phyloP scores from a whole-genome alignment of 1,284 basidiomycete species.

The Trichosporon sp. region DNA sequence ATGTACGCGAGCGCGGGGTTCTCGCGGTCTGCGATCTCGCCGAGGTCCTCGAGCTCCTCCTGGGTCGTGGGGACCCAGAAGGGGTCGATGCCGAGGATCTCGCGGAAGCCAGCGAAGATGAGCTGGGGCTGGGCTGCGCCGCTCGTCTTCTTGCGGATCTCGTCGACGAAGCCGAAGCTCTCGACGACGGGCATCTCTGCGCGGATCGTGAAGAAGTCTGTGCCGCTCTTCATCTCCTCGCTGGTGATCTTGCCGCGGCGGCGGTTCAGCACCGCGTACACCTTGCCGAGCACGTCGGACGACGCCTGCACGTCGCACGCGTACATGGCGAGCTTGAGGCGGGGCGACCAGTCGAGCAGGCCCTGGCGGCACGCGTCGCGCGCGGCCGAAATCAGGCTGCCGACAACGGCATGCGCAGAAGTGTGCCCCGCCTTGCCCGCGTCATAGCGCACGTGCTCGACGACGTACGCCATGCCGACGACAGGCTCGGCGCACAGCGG shows the following conservation, averaged over 20 bases:
- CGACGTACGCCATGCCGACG: constrained; percentile 85
- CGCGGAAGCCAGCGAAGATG: constrained; percentile 82
- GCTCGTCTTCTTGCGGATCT: constrained; percentile 92
- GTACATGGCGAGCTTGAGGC: constrained; percentile 97
- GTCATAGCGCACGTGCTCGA: constrained; percentile 62
- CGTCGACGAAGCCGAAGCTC: constrained; percentile 95
- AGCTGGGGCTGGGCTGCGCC: constrained; percentile 95
- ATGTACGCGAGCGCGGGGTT: constrained; percentile 95
- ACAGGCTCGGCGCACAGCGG: constrained; percentile 94
- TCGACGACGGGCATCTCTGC: constrained; percentile 93
- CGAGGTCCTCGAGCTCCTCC: constrained; percentile 94
- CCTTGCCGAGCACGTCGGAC: constrained; percentile 87
- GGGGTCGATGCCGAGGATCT: constrained; percentile 85
- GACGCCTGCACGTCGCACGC: constrained; percentile 95
- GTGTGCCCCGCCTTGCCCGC: constrained; percentile 43
- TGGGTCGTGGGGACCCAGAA: constrained; percentile 99
- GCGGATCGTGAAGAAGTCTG: constrained; percentile 86
- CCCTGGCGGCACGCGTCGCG: constrained; percentile 84
- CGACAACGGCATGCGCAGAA: constrained; percentile 62
- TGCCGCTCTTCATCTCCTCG: constrained; percentile 99
- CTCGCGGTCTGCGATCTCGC: constrained; percentile 87
- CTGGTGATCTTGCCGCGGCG: constrained; percentile 86
- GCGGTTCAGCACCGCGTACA: constrained; percentile 90
- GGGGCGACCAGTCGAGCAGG: constrained; percentile 93
- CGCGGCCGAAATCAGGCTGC: constrained; percentile 81